phyloP scores from a whole-genome alignment of 225 moss, liverwort and hornwort species.

The Rhytidiadelphus loreus region DNA sequence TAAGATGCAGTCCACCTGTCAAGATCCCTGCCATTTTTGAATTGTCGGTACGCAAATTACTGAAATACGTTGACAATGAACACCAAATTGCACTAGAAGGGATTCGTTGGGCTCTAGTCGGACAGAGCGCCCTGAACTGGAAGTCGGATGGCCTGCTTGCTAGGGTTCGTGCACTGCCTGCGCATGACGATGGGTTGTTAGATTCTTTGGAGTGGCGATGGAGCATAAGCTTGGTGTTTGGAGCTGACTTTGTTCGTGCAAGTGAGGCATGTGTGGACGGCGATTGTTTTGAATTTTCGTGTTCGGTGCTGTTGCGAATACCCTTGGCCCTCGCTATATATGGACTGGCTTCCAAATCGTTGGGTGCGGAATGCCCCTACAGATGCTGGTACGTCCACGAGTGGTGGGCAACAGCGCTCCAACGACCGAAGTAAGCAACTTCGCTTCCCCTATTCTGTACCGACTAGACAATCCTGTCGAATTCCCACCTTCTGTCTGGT shows the following conservation, averaged over 20 bases:
- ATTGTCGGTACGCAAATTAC: not conserved
- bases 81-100: not conserved
- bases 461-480: no score
- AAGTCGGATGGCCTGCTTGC: not conserved
- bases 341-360: not conserved
- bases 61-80: not conserved
- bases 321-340: not conserved
- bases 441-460: not conserved
- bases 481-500: not conserved
- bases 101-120: not conserved
- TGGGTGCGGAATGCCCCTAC: rapidly evolving
- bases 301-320: not conserved
- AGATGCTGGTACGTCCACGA: not conserved
- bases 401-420: no score
- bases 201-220: not conserved
- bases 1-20: not conserved
- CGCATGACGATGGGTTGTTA: not conserved
- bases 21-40: not conserved
- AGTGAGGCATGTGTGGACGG: not conserved
- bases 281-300: not conserved
- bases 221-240: not conserved
- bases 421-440: rapidly evolving
- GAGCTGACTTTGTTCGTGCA: not conserved
- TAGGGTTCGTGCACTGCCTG: not conserved
- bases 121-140: not conserved